Evolutionary conservation across 2,329 filamentous ascomycete species (phyloP), one percentile per base, ranked within the genome.

Genomic region (Dactylellina cionopaga): DNA sequence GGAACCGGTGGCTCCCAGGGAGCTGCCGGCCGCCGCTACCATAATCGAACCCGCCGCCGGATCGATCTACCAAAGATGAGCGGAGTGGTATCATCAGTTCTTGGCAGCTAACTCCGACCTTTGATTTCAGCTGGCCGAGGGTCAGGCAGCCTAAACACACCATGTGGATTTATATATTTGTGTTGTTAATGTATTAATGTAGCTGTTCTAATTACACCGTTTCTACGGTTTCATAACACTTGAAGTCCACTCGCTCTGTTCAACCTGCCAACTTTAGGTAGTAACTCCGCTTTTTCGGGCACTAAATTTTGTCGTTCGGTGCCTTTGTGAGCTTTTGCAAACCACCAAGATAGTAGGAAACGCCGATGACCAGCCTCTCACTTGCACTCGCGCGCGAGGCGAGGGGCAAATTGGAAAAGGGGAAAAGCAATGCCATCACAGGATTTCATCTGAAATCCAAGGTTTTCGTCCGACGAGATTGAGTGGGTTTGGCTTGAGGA

Each of bases 1-100:
- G 59, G 51, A 65, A 65, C 68, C 68, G 68, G 58, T 65, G 15
- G 24, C 43, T 47, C 52, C 44, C 59, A 58, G 59, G 68, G 29
- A 58, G 35, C 58, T 63, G 41, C 59, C 59, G 68, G 59, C 59
- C 44, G 59, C 49, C 51, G 37, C 43, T 51, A 55, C 66, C 43
- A 70, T 27, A 68, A 60, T 29, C n/a, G 15, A 41, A 55, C 22
- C 2, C 51, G 13, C 29, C 15, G 39, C 35, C 46, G 64, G 55
- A 49, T 60, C 64, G 55, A 69, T 69, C 64, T 54, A 37, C 44
- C 47, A 59, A 59, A 39, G 11, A n/a, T 41, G 33, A 37, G 7
- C 52, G 22, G 19, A 46, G 29, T 49, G 13, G 33, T 13, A 52
- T 44, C 59, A 24, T 25, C 33, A 24, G 31, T 47, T 46, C 31